Base-by-base conservation (phyloP, 2,329 filamentous ascomycete species). In the Botrytis tulipae region DNA sequence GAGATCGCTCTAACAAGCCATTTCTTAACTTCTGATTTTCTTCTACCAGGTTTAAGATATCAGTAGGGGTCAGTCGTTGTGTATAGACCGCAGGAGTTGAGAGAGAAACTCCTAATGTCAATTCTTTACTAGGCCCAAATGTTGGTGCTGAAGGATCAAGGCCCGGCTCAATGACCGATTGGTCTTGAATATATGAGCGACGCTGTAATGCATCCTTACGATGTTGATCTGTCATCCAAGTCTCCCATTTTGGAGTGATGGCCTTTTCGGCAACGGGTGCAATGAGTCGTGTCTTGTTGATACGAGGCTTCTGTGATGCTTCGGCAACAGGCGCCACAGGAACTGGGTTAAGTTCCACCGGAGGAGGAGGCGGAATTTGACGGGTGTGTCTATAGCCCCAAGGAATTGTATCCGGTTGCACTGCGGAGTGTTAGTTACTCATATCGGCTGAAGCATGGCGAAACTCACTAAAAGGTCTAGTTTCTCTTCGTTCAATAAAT, bases 161-260 rank as follows among this genome's bases (percentile, higher is more conserved):
- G 10, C 79, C 79, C 4, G 77, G 78, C 44, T 78, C 75, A 48
- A 80, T 75, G 25, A 78, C 77, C 7, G 76, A 77, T 68, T 78
- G 75, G 62, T 78, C 75, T 32, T 67, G 74, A 8, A 71, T 60
- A 25, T 75, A 80, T 3, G 77, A 78, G 69, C 74, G 51, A 18
- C 74, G 75, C 29, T 79, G 75, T 1, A 78, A 70, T 25, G 44
- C 51, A 62, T 78, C 75, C 60, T 74, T 70, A 44, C 72, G 76
- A 37, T 73, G 73, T 35, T 78, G 68, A 46, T 77, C 74, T 12
- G 70, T 72, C 72, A 74, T 74, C 76, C 76, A 78, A 18, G 70
- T 62, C 25, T 75, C 73, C 59, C 70, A 79, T 37, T 72, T 74
- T 29, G 63, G 59, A 25, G 72, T 65, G 35, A 75, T 75, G 1